A percentile compares a stretch with the other conserved stretches of the same genome.
Conservation (phyloP, 2,329 filamentous ascomycete species). For the Apiospora koreana region DNA sequence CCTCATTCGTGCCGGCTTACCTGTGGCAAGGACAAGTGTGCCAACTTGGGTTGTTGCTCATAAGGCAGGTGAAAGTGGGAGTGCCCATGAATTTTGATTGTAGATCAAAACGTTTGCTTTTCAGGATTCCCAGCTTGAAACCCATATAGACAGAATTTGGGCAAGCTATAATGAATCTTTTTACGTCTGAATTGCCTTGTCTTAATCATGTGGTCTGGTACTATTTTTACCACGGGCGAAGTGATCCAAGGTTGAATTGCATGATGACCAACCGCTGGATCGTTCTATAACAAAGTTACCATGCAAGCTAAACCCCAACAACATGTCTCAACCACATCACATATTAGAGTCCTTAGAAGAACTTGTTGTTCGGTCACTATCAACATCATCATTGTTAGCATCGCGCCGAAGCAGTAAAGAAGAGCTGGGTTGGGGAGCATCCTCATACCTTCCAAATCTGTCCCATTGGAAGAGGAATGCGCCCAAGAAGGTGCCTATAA, state of each 20-base stretch:
- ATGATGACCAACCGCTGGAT: too few relatives aligned
- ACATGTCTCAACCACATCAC: too few relatives aligned
- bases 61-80: neutral
- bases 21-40: neutral
- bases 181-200: neutral
- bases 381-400: neutral
- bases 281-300: too few relatives aligned
- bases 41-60: neutral
- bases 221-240: neutral
- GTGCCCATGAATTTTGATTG: neutral
- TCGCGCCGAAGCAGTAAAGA: neutral
- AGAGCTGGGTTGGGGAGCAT: too few relatives aligned
- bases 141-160: neutral
- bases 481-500: constrained; percentile 76
- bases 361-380: neutral
- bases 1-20: neutral
- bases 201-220: neutral
- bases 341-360: too few relatives aligned
- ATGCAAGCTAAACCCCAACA: too few relatives aligned
- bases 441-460: constrained; percentile 29
- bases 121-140: neutral
- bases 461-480: constrained; percentile 76
- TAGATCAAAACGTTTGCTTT: neutral
- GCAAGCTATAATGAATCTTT: neutral
- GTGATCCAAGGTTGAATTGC: too few relatives aligned